Evolutionary conservation across 106 monocot species (phyloP).

Genomic region (Platanthera zijinensis): DNA sequence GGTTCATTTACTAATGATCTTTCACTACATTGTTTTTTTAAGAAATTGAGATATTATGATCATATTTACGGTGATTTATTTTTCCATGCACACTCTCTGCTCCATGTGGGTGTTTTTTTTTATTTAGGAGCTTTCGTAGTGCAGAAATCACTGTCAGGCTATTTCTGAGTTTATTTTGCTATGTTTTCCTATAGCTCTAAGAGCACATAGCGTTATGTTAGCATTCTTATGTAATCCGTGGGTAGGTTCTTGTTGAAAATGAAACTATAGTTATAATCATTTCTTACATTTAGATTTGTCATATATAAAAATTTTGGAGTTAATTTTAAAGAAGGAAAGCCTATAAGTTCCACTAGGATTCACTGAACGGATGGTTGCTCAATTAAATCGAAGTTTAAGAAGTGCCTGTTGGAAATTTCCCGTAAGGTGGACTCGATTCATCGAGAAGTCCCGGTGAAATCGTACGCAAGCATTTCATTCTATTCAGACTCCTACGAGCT

Average conservation of each 20-base stretch:
- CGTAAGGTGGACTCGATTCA: too few relatives aligned
- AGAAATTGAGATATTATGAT: too few relatives aligned
- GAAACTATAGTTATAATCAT: not conserved
- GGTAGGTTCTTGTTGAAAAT: not conserved
- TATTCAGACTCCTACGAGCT: too few relatives aligned
- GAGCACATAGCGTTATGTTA: not conserved
- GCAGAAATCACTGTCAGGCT: not conserved
- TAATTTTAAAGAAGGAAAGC: conserved; percentile 88
- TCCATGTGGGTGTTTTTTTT: too few relatives aligned
- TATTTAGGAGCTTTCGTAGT: not conserved
- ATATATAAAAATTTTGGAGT: conserved; percentile 79
- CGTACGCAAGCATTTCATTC: too few relatives aligned
- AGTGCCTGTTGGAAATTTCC: too few relatives aligned
- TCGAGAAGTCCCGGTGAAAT: too few relatives aligned
- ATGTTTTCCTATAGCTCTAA: not conserved
- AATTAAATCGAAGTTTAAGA: conserved; percentile 85
- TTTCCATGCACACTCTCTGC: too few relatives aligned
- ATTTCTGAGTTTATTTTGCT: not conserved
- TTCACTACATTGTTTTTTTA: too few relatives aligned
- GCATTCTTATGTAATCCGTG: not conserved
- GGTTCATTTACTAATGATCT: too few relatives aligned
- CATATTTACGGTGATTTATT: too few relatives aligned
- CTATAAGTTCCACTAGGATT: conserved; percentile 72
- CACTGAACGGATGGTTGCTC: conserved; percentile 59
- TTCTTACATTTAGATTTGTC: conserved; percentile 4